These are phyloP conservation scores for Sporothrix phasma DNA, from an alignment of 2,329 filamentous ascomycete species.

Conservation along the genomic window DNA sequence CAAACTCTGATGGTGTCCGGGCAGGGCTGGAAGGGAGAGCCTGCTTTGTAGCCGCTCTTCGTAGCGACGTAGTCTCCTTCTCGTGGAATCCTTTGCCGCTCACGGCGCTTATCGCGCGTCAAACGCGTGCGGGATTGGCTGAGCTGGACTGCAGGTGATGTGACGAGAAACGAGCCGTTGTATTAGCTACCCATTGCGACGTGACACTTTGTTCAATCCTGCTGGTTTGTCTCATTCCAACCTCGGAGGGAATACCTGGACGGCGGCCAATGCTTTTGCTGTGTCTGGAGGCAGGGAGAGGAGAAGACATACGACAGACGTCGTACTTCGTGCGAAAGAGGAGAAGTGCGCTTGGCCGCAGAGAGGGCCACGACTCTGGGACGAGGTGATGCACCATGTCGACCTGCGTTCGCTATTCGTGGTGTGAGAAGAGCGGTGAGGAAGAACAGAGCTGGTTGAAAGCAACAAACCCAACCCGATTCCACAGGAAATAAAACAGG, in stretches of 20 bases:
- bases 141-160: not conserved
- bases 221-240: not conserved
- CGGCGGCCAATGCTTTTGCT: not conserved
- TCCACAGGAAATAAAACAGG: not conserved
- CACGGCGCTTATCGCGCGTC: slow-evolving; percentile 13
- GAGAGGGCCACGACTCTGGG: not conserved
- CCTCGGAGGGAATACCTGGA: too few species aligned
- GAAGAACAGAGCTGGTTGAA: not conserved
- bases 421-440: not conserved
- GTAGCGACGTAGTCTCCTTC: not conserved
- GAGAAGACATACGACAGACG: not conserved
- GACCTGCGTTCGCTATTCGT: not conserved
- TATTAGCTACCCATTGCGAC: not conserved
- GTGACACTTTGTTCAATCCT: not conserved
- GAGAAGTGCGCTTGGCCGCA: not conserved
- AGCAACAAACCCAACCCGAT: not conserved
- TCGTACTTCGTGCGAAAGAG: not conserved
- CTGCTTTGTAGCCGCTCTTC: too few species aligned
- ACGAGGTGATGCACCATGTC: not conserved
- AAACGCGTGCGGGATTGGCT: slow-evolving; percentile 3
- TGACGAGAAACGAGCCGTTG: not conserved
- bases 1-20: too few species aligned
- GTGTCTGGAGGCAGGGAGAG: not conserved
- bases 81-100: not conserved
- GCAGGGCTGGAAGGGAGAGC: not conserved